These are phyloP conservation scores for Amphicarpaea edgeworthii DNA, from an alignment of 306 rosid genomes.

Conservation along the genomic window DNA sequence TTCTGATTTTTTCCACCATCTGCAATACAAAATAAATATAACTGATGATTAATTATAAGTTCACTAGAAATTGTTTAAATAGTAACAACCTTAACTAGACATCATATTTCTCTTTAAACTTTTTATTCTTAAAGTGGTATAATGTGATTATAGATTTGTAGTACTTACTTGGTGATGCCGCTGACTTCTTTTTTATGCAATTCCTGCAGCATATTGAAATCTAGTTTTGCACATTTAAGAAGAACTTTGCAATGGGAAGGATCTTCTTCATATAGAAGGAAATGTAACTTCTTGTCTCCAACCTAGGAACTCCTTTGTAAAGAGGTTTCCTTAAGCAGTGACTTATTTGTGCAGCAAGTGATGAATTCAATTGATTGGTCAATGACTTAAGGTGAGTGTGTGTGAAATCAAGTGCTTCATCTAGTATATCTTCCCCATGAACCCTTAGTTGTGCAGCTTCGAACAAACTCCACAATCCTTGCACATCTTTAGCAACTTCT, in stretches of 20 bases:
- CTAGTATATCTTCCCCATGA: slow-evolving; percentile 51
- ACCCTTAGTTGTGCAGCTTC: slow-evolving; percentile 54
- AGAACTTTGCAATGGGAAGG: slow-evolving; percentile 1
- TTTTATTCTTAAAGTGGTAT: too few species aligned
- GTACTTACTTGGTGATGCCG: too few species aligned
- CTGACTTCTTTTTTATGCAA: too few species aligned
- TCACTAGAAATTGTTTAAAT: too few species aligned
- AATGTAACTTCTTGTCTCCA: too few species aligned
- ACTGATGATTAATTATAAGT: too few species aligned
- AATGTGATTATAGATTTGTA: too few species aligned
- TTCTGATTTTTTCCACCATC: too few species aligned
- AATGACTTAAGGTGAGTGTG: slow-evolving; percentile 7
- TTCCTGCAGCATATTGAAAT: too few species aligned
- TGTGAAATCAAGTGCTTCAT: slow-evolving; percentile 44
- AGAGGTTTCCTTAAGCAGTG: slow-evolving; percentile 21
- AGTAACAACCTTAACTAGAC: too few species aligned
- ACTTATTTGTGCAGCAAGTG: slow-evolving; percentile 2
- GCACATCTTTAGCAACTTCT: neutral
- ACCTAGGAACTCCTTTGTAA: neutral
- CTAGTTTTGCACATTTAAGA: neutral
- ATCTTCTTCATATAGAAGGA: slow-evolving; percentile 15
- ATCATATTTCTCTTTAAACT: too few species aligned
- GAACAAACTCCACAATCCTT: slow-evolving; percentile 54
- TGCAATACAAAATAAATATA: too few species aligned
- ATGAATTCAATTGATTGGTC: neutral